phyloP scores from a whole-genome alignment of 768 basidiomycete species.

The Suillus americanus region DNA sequence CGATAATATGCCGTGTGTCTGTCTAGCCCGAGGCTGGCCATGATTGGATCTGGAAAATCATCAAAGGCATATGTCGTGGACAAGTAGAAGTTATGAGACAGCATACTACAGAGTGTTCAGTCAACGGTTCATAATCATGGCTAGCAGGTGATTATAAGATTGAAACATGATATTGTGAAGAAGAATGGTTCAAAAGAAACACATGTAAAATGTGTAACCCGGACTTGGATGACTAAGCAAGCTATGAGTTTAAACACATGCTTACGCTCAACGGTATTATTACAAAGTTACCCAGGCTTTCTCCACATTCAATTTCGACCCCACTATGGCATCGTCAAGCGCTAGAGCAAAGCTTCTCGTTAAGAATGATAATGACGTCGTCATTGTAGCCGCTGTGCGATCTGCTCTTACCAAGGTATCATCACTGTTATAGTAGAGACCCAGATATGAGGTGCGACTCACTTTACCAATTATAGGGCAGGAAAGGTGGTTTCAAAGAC shows the following conservation, averaged over 20 bases:
- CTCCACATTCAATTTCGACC: background rate
- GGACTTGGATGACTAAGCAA: background rate
- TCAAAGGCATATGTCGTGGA: background rate
- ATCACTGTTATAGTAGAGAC: constrained; percentile 18
- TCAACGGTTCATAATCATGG: background rate
- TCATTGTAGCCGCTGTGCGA: constrained; percentile 85
- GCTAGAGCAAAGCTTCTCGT: constrained; percentile 62
- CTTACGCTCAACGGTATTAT: background rate
- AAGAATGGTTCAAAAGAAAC: background rate
- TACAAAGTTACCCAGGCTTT: background rate
- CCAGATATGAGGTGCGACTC: background rate
- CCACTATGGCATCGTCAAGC: constrained; percentile 17
- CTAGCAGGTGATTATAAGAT: background rate
- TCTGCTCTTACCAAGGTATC: constrained; percentile 90
- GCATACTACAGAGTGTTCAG: background rate
- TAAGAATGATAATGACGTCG: constrained; percentile 84
- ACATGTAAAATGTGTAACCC: background rate
- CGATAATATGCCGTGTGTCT: background rate
- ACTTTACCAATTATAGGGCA: constrained; percentile 45
- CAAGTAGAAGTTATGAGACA: background rate
- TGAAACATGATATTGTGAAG: background rate
- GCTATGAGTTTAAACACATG: constrained; percentile 3
- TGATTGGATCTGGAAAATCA: background rate
- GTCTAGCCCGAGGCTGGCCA: background rate
- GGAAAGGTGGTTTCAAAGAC: constrained; percentile 91